Base-by-base conservation (phyloP, 306 rosid genomes). In the Sesbania bispinosa region DNA sequence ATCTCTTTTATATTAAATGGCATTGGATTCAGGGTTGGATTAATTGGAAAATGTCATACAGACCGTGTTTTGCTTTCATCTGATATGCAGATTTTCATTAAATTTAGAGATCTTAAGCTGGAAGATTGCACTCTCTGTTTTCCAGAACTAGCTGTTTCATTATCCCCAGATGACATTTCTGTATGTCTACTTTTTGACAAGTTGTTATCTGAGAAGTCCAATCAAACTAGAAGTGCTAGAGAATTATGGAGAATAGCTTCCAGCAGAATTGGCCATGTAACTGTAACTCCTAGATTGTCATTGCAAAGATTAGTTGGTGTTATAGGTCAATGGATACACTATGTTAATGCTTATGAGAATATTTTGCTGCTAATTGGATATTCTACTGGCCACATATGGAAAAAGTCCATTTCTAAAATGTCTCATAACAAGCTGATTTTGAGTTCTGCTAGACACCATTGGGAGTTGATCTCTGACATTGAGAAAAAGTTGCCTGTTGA, bases 211-310 rank as follows among this genome's bases (percentile, higher is more conserved):
- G 64, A 50, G 75, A 81, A 78, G 55, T 75, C 62, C 71, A 81
- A 46, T 50, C 68, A 76, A 80, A 32, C 87, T 70, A 90, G 92
- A 89, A 79, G 83, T 88, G 94, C 80, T 63, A 80, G 85, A 80
- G 88, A 88, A 60, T 83, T 93, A 38, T 93, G 98, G 98, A 83
- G 76, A 77, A 75, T 88, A 80, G 94, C 91, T 71, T 89, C 98
- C 53, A 85, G 71, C 69, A 86, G 88, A 71, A 79, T 93, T 80
- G 63, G 64, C 69, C 80, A 19, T 26, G 62, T 70, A 80, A 81
- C 69, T 59, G 60, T 74, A 60, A 77, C 76, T 52, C 85, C 81
- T 39, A 82, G 84, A 71, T 50, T 80, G 76, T 82, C 91, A 23
- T 82, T 82, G 65, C 85, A 62, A 73, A 86, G 84, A 70, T 66